Percentiles rank a stretch among this genome's conserved stretches.
These are phyloP conservation scores for Veloporphyrellus conicus DNA, from an alignment of 1,284 basidiomycete species.

Conservation along the genomic window DNA sequence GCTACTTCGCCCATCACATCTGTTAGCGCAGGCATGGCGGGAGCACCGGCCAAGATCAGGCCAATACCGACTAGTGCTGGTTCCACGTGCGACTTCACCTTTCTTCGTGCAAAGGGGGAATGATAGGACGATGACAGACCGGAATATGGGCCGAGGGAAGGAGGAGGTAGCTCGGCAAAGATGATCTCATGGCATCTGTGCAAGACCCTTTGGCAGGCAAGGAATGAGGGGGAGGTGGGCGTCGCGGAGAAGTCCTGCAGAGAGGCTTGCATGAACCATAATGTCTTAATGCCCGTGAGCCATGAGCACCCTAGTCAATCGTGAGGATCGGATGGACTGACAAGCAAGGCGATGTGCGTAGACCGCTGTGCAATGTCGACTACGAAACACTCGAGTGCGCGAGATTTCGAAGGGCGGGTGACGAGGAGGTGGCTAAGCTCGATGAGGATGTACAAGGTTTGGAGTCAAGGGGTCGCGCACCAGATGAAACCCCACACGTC, in stretches of 20 bases:
- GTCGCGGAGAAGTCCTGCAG: constrained; percentile 77
- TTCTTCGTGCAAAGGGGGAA: constrained; percentile 52
- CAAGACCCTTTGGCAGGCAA: constrained; percentile 88
- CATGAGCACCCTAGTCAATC: constrained; percentile 18
- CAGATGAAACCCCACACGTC: constrained; percentile 98
- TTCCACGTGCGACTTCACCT: constrained; percentile 67
- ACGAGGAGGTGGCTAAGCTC: constrained; percentile 79
- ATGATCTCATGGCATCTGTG: constrained; percentile 96
- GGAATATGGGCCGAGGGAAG: constrained; percentile 62
- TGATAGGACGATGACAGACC: constrained; percentile 46
- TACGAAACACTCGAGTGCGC: constrained; percentile 89
- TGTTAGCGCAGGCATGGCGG: constrained; percentile 75
- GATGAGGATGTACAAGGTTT: constrained; percentile 8
- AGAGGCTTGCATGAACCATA: constrained; percentile 97
- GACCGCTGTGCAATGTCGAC: constrained; percentile 82
- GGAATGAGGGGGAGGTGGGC: constrained; percentile 76
- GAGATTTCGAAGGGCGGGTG: constrained; percentile 83
- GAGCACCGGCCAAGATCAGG: constrained; percentile 71
- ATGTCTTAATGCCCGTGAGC: constrained; percentile 55
- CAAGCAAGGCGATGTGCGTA: constrained; percentile 90
- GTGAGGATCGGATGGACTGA: constrained; percentile 44
- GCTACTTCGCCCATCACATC: constrained; percentile 77
- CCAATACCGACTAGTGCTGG: constrained; percentile 86
- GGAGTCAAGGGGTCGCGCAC: constrained; percentile 41
- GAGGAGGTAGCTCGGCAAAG: constrained; percentile 80